Evolutionary conservation across 495 filamentous ascomycete genomes (phyloP).

Genomic region (Aspergillus sclerotiicarbonarius): DNA sequence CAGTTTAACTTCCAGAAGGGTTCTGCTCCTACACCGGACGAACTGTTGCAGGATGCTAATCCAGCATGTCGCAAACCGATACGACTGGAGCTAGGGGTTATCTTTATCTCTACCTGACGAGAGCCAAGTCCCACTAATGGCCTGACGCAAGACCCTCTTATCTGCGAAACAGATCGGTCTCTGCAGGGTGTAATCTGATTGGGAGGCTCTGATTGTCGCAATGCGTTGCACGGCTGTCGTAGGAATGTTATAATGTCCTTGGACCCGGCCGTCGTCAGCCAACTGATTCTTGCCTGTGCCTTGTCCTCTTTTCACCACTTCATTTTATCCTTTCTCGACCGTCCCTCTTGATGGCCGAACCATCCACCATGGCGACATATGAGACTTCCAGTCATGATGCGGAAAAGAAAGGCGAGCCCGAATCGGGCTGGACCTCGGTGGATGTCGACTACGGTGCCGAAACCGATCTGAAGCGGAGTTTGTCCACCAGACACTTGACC

Average conservation of each 20-base stretch:
- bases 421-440: not conserved
- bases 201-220: too few species aligned
- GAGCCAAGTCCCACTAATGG: too few species aligned
- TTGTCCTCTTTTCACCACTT: not conserved
- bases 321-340: not conserved
- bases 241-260: not conserved
- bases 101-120: too few species aligned
- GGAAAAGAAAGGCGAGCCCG: slow-evolving; percentile 10
- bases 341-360: not conserved
- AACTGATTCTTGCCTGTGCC: not conserved
- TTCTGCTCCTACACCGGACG: not conserved
- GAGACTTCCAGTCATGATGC: slow-evolving; percentile 7
- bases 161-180: too few species aligned
- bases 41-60: not conserved
- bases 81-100: too few species aligned
- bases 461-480: slow-evolving; percentile 25
- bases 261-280: not conserved
- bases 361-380: not conserved
- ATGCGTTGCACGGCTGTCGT: too few species aligned
- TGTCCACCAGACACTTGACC: slow-evolving; percentile 32
- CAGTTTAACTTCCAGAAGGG: not conserved
- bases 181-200: too few species aligned
- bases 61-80: too few species aligned
- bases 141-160: too few species aligned
- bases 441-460: slow-evolving; percentile 24